Conservation (phyloP, 345 rosid genomes). For the Syzygium aqueum region DNA sequence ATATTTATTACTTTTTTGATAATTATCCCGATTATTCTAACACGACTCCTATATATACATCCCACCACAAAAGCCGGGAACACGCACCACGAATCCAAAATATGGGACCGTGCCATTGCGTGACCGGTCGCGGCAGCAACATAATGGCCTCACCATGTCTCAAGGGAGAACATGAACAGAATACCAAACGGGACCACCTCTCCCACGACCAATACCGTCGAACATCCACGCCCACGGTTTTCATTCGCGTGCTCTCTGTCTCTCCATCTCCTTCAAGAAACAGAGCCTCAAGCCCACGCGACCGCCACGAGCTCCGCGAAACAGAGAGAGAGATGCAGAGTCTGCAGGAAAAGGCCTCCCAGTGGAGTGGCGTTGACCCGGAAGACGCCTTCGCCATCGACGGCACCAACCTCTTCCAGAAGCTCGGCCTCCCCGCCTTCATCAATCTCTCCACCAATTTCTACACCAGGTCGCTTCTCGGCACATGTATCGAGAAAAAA, state of each 20-base stretch:
- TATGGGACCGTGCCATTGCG: neutral
- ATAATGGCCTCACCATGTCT: neutral
- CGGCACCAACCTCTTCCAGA: constrained; percentile 57
- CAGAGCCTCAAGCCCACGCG: neutral
- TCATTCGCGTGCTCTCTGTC: neutral
- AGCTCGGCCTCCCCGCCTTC: constrained; percentile 76
- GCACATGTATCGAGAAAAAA: neutral
- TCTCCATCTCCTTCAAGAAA: neutral
- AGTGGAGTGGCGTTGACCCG: constrained; percentile 72
- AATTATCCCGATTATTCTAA: too few relatives aligned
- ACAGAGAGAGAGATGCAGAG: constrained; percentile 40
- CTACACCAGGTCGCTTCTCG: constrained; percentile 52
- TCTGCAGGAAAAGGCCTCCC: constrained; percentile 72
- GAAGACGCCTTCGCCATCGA: constrained; percentile 83
- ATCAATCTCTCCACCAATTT: constrained; percentile 82
- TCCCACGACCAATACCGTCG: neutral
- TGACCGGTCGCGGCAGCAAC: neutral
- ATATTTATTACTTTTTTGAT: too few relatives aligned
- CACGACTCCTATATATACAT: too few relatives aligned
- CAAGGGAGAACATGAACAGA: neutral
- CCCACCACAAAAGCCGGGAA: too few relatives aligned
- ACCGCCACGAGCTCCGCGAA: neutral
- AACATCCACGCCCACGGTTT: neutral
- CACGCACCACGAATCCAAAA: too few relatives aligned
- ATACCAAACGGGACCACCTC: neutral